Evolutionary conservation across 129 eudicot genomes (phyloP), one percentile per base, ranked within the genome.

Genomic region (Escallonia rubra): DNA sequence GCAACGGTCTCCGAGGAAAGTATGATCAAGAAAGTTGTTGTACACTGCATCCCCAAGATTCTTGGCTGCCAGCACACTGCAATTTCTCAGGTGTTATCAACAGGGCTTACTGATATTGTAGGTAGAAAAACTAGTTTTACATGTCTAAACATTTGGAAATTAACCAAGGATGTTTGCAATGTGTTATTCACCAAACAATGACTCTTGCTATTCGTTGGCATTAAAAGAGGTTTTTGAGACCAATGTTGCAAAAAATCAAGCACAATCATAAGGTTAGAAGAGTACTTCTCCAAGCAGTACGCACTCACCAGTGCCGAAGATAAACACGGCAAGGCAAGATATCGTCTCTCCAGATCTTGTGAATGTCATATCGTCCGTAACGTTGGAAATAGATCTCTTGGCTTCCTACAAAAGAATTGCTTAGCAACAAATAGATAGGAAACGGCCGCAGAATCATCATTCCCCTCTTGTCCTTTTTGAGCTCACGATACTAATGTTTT

Each of bases 11-110:
- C 87, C 95, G 43, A 93, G 85, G 75, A 65, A 93, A 2, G 99
- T 89, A 68, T 93, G 95, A 77, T 93, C 96, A 50, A 93, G 67
- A 68, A 93, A 89, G 81, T 89, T 86, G 51, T 81, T 71, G 42
- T 86, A 86, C n/a, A 83, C 86, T 51, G 16, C 71, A 44, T 80
- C 80, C 46, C 96, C 89, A 34, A 93, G 86, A 71, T 82, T 86
- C 78, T 82, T 86, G 64, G 96, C 99, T 41, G 99, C 96, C 81
- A 93, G 76, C 10, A 93, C 96, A 56, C 99, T 93, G 82, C 83
- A 74, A 12, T n/a, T 23, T 23, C 34, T 23, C 34, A 23, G 34
- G 45, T 71, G 44, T n/a, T 61, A 39, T 62, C n/a, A 5, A 41
- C 41, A 59, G 6, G n/a, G 68, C 49, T 9, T 3, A 57, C 42